phyloP scores from a whole-genome alignment of 2,329 filamentous ascomycete genomes.

The Sphaerostilbella broomeana region DNA sequence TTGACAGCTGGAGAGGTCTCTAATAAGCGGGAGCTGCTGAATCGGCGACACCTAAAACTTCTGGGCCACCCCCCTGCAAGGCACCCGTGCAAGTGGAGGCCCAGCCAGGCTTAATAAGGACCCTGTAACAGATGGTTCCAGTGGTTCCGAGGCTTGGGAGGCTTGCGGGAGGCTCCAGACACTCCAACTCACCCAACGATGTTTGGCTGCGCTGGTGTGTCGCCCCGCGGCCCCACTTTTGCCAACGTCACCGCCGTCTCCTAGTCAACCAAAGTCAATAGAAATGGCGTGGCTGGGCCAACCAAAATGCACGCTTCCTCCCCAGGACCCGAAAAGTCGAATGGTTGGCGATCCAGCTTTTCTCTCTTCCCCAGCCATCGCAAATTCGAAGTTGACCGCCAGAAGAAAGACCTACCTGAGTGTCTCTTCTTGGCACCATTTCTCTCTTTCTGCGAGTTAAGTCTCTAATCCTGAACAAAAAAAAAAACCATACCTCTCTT shows the following conservation, averaged over 20 bases:
- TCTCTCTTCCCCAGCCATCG: slow-evolving; percentile 10
- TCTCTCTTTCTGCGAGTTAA: slow-evolving; percentile 11
- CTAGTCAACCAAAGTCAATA: slow-evolving; percentile 27
- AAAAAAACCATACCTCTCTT: too few relatives aligned
- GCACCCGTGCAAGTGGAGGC: slow-evolving; percentile 2
- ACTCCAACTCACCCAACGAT: too few relatives aligned
- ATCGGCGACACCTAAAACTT: too few relatives aligned
- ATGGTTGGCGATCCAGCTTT: slow-evolving; percentile 9
- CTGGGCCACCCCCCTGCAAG: slow-evolving; percentile 11
- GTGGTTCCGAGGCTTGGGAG: too few relatives aligned
- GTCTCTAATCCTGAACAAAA: slow-evolving; percentile 12
- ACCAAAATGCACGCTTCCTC: slow-evolving; percentile 15
- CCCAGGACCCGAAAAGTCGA: slow-evolving; percentile 12
- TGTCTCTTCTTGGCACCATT: slow-evolving; percentile 6
- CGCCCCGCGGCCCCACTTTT: slow-evolving; percentile 12
- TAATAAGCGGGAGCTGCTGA: too few relatives aligned
- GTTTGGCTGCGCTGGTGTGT: too few relatives aligned
- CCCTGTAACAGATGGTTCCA: too few relatives aligned
- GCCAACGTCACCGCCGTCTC: slow-evolving; percentile 18
- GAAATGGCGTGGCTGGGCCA: slow-evolving; percentile 28
- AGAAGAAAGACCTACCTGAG: background rate
- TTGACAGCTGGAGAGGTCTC: too few relatives aligned
- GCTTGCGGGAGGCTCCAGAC: too few relatives aligned
- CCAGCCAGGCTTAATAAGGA: too few relatives aligned
- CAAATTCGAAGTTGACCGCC: slow-evolving; percentile 1